Base-by-base conservation (phyloP, 2,329 filamentous ascomycete genomes). In the Pseudophaeomoniella oleicola region DNA sequence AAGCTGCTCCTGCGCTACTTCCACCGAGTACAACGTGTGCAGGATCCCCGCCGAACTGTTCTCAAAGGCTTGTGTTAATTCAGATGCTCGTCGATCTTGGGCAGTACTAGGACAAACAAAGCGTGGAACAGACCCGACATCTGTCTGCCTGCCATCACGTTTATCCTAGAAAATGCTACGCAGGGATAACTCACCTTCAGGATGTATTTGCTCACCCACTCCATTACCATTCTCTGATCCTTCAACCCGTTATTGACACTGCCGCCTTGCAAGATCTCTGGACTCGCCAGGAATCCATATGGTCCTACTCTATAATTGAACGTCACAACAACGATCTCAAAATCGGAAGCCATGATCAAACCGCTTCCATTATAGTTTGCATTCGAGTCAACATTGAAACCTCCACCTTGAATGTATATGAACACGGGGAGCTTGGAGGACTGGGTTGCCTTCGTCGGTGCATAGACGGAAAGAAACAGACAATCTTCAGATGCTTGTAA, bases 271-370 rank as follows among this genome's bases (percentile, higher is more conserved):
- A n/a, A n/a, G 1, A 77, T 55, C 45, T 78, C 69, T 12, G 68
- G 58, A 38, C 73, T 64, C 2, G 72, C 71, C 10, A 87, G 63
- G 50, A 86, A 87, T 0, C 82, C 81, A 44, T 75, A 85, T 0
- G 72, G 68, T 0, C 81, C 81, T 6, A 87, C 78, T 4, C 82
- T 74, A 51, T 87, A 86, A 55, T 85, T 86, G 57, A 84, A 70
- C 6, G 67, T 76, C 2, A 86, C 78, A 1, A 84, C 72, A 0
- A 87, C 58, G 17, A 85, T 76, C 33, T 71, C 64, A 39, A 69
- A 58, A 27, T 66, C 62, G 14, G 71, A 70, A 0, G 74, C 76
- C 18, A 63, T 51, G 18, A 78, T 63, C 12, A 86, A 55, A 0
- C 69, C 72, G 1, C 65, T 67, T 0, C 71, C 77, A 44, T 83